phyloP scores from a whole-genome alignment of 2,329 filamentous ascomycete species.

The Teratosphaeria viscida region DNA sequence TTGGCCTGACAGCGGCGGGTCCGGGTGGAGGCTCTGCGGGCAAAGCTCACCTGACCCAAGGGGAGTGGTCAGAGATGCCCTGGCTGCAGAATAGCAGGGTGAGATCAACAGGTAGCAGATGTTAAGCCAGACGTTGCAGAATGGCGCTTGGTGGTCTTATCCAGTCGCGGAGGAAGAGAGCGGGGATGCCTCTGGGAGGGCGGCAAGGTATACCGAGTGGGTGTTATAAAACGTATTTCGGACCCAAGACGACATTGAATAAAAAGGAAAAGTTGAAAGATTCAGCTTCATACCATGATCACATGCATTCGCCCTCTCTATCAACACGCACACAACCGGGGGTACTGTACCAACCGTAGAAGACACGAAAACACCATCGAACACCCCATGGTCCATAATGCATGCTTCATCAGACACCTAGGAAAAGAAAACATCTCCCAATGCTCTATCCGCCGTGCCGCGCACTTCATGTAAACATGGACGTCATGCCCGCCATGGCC shows the following conservation, averaged over 20 bases:
- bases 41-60: too few relatives aligned
- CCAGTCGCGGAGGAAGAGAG: too few relatives aligned
- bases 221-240: too few relatives aligned
- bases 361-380: neutral
- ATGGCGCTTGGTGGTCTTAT: too few relatives aligned
- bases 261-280: neutral
- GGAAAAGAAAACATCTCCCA: neutral
- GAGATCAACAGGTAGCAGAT: too few relatives aligned
- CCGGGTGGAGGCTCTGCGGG: neutral
- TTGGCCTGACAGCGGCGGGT: neutral
- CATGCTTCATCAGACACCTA: neutral
- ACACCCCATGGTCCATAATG: neutral
- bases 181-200: too few relatives aligned
- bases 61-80: too few relatives aligned
- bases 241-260: too few relatives aligned
- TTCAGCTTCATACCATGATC: neutral
- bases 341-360: neutral
- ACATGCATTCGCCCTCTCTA: neutral
- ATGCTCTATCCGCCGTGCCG: neutral
- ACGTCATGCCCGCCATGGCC: neutral
- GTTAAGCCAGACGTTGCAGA: too few relatives aligned
- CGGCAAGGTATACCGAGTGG: too few relatives aligned
- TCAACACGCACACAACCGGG: neutral
- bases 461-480: neutral
- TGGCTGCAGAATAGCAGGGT: too few relatives aligned